Evolutionary conservation across 2,329 filamentous ascomycete species (phyloP), one percentile per base, ranked within the genome.

Genomic region (Colletotrichum lentis): DNA sequence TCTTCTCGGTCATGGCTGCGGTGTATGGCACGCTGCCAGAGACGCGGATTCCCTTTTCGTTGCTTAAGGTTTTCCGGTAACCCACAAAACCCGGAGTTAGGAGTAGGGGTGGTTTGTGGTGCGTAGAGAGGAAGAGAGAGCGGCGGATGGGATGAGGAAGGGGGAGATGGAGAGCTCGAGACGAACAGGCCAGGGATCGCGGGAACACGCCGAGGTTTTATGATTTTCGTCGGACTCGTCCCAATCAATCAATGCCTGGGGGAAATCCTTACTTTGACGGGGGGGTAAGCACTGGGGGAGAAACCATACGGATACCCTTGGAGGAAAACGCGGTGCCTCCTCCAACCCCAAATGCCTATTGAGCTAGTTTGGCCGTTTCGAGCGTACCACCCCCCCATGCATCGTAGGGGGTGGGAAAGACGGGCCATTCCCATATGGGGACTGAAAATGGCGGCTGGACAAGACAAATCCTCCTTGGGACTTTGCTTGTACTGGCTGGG

Each of bases 121-220:
- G 44, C 27, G 27, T 7, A 31, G 27, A 8, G 27, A 31, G 27
- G 27, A 31, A 31, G 27, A 31, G 27, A 24, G 47, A 20, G 27
- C 20, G 31, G 59, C 39, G 58, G 39, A 54, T 55, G 53, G 24
- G n/a, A 31, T 20, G 65, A 68, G 46, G 67, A 64, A 62, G 69
- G 68, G 53, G n/a, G n/a, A n/a, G 64, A 68, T 58, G 60, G 61
- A 62, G 37, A 63, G 53, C 65, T 65, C 47, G 43, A 63, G 68
- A 67, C 53, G 56, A 62, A 47, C 10, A 50, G 53, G 53, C 57
- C 52, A 67, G 54, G 59, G 67, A 70, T 62, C 50, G 60, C 43
- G 67, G 67, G 63, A 46, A 60, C 60, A 50, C 24, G 60, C 55
- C 58, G 56, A 62, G 69, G 58, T 68, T 71, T 71, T 71, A 71